Evolutionary conservation across 306 rosid genomes (phyloP), one percentile per base, ranked within the genome.

Genomic region (Acacia confusa): DNA sequence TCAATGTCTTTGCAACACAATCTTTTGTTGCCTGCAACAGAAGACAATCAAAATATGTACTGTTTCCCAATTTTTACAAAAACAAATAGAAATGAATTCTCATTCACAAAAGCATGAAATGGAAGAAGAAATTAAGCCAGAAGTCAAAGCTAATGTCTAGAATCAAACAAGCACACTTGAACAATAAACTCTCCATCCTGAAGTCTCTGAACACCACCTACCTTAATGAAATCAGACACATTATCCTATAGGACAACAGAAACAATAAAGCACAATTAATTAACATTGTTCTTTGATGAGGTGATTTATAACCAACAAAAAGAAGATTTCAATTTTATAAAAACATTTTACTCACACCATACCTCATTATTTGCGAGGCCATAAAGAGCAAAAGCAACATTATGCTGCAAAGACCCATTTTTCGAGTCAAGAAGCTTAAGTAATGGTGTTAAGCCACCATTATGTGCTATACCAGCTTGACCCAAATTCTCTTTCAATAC

Each of bases 321-420:
- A 69, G 48, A 34, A 73, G 16, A 71, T 68, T 55, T 80, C 43
- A 70, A 77, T 34, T 64, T 78, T 65, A 78, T 47, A 76, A 45
- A 16, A 11, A 70, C 80, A 76, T 79, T 32, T 61, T 57, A 72
- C 45, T 73, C 55, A 70, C 40, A 79, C 2, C 83, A 79, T 77
- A 95, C 99, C 95, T 96, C 99, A 58, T 96, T 96, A 81, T 96
- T 98, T 38, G 99, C 97, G 82, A 96, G 97, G 70, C 99, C 99
- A 82, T 96, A 96, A 78, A 96, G 96, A 68, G 99, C 94, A 86
- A 96, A 96, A 74, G 99, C 99, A 34, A 97, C 97, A 91, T 96
- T 96, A 87, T 96, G 99, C 84, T 96, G 99, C 88, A 96, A 83
- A 50, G 99, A 93, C 77, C 99, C 99, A 86, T 93, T 96, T 91